These are phyloP conservation scores for Prinsepia uniflora DNA, from an alignment of 306 rosid species.

Conservation along the genomic window DNA sequence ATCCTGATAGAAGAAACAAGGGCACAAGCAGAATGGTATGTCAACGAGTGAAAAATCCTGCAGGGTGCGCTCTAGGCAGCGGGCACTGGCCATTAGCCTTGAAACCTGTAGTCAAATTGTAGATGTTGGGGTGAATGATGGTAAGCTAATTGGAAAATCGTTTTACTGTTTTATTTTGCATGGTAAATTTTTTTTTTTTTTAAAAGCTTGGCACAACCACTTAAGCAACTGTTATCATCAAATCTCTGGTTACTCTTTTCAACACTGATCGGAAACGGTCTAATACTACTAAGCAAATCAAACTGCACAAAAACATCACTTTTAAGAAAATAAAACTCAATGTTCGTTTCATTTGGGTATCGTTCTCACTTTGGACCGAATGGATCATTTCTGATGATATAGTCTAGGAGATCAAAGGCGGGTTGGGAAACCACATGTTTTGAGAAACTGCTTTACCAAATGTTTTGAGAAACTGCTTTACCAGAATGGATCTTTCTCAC, in stretches of 20 bases:
- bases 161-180: too few species aligned
- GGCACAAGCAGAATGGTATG: too few species aligned
- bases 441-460: conserved; percentile 7
- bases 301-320: conserved; percentile 17
- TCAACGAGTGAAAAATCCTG: too few species aligned
- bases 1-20: too few species aligned
- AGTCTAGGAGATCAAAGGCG: conserved; percentile 21
- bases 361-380: conserved; percentile 18
- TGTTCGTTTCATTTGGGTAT: not conserved
- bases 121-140: too few species aligned
- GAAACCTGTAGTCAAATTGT: too few species aligned
- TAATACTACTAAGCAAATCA: conserved; percentile 14
- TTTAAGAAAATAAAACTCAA: conserved; percentile 1
- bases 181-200: too few species aligned
- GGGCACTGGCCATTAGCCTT: too few species aligned
- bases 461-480: conserved; percentile 9
- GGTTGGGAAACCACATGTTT: not conserved
- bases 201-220: not conserved
- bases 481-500: too few species aligned
- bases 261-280: not conserved
- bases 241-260: conserved; percentile 11
- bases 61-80: too few species aligned
- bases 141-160: too few species aligned
- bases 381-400: conserved; percentile 15
- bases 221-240: not conserved